These are phyloP conservation scores for Wickerhamomyces bisporus DNA, from an alignment of 805 yeast genomes.

Conservation along the genomic window DNA sequence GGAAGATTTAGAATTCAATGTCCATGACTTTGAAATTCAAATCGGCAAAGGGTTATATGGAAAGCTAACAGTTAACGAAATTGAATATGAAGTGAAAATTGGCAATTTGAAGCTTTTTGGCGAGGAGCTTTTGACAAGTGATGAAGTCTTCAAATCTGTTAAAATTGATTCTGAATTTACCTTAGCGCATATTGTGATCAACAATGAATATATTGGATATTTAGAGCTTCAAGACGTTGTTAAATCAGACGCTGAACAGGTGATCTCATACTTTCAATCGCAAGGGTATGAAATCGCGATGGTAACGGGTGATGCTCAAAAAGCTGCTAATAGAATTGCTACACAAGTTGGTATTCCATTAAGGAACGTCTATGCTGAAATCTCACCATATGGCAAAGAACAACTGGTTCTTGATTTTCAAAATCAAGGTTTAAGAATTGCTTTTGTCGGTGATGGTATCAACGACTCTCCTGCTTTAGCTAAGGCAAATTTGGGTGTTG, in stretches of 20 bases:
- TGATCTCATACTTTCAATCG: constrained; percentile 47
- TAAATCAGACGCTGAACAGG: constrained; percentile 58
- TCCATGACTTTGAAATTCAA: constrained; percentile 24
- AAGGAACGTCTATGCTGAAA: constrained; percentile 64
- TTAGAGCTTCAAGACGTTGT: constrained; percentile 64
- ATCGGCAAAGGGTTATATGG: constrained; percentile 36
- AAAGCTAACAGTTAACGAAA: constrained; percentile 15
- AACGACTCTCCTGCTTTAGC: constrained; percentile 97
- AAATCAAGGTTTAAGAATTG: constrained; percentile 43
- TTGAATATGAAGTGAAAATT: constrained; percentile 34
- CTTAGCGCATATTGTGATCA: constrained; percentile 51
- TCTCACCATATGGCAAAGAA: constrained; percentile 74
- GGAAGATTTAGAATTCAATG: constrained; percentile 6
- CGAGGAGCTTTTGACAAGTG: constrained; percentile 10
- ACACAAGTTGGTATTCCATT: constrained; percentile 58
- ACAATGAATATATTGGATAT: constrained; percentile 56
- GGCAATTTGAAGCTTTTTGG: constrained; percentile 41
- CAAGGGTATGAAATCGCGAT: constrained; percentile 65
- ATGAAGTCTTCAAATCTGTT: constrained; percentile 7
- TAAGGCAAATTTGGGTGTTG: constrained; percentile 82
- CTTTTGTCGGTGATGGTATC: constrained; percentile 96
- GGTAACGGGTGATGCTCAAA: constrained; percentile 81
- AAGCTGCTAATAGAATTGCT: constrained; percentile 63
- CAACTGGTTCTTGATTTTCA: constrained; percentile 57
- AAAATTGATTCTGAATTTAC: constrained; percentile 36